Percentiles rank a stretch among this genome's conserved stretches.
phyloP scores from a whole-genome alignment of 169 alveolate genomes.

The Besnoitia besnoiti region DNA sequence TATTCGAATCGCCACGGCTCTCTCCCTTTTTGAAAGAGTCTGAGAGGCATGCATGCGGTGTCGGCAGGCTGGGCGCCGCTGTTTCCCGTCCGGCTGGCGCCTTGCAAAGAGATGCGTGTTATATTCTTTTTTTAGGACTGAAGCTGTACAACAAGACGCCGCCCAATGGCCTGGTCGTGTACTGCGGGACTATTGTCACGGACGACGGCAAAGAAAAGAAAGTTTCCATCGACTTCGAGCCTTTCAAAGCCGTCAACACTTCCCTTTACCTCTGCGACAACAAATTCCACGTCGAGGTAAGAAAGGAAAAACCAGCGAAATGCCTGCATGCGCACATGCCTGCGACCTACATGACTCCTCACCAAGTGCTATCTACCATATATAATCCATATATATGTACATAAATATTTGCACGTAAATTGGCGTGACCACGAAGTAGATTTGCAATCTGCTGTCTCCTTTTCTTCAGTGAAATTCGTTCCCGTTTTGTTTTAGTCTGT shows the following conservation, averaged over 20 bases:
- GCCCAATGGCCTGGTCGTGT: conserved; percentile 97
- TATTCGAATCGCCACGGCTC: too few species aligned
- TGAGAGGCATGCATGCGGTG: not conserved
- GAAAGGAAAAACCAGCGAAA: too few species aligned
- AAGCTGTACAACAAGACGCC: conserved; percentile 96
- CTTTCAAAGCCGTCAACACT: conserved; percentile 98
- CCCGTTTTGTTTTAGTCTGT: too few species aligned
- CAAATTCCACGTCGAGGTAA: conserved; percentile 94
- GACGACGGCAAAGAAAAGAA: conserved; percentile 91
- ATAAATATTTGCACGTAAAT: too few species aligned
- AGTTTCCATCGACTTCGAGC: conserved; percentile 96
- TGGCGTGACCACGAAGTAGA: too few species aligned
- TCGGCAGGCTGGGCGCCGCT: not conserved
- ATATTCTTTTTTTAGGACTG: conserved; percentile 78
- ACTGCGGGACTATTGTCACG: conserved; percentile 95
- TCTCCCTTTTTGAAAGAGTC: too few species aligned
- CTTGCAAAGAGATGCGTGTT: not conserved
- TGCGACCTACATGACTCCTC: too few species aligned
- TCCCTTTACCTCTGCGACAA: conserved; percentile 96
- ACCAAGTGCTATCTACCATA: too few species aligned
- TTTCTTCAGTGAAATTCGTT: not conserved
- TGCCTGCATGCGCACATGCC: too few species aligned
- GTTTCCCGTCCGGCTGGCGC: too few species aligned
- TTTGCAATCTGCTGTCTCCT: too few species aligned
- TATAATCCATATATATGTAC: too few species aligned